Conservation (phyloP, 495 filamentous ascomycete species). For the Monascus purpureus region DNA sequence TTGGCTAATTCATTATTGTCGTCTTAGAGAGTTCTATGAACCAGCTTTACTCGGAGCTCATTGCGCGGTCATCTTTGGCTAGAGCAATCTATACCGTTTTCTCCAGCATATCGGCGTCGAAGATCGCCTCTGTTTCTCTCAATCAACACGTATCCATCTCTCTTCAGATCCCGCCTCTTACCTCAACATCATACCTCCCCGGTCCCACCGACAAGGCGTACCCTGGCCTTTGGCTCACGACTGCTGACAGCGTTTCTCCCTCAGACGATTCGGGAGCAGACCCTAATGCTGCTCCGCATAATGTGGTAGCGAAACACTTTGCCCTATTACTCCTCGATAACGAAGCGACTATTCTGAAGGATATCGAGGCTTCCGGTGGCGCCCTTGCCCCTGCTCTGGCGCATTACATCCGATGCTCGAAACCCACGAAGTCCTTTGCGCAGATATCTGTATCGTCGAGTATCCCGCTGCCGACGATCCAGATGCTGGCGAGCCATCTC, state of each 20-base stretch:
- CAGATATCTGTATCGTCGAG: slow-evolving; percentile 61
- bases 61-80: slow-evolving; percentile 64
- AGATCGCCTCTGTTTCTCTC: slow-evolving; percentile 59
- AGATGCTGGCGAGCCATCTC: slow-evolving; percentile 75
- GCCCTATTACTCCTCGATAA: slow-evolving; percentile 76
- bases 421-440: slow-evolving; percentile 71
- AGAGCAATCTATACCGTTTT: slow-evolving; percentile 70
- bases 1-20: too few species aligned
- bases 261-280: slow-evolving; percentile 49
- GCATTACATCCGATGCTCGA: slow-evolving; percentile 72
- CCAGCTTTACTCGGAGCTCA: slow-evolving; percentile 42
- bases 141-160: slow-evolving; percentile 51
- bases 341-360: slow-evolving; percentile 64
- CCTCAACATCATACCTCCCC: slow-evolving; percentile 60
- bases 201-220: slow-evolving; percentile 47
- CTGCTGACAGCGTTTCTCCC: slow-evolving; percentile 56
- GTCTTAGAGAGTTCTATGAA: slow-evolving; percentile 23
- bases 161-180: slow-evolving; percentile 72
- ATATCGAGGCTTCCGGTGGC: slow-evolving; percentile 64
- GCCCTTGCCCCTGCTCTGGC: slow-evolving; percentile 57
- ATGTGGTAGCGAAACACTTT: slow-evolving; percentile 67
- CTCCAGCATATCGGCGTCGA: slow-evolving; percentile 63
- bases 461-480: slow-evolving; percentile 64
- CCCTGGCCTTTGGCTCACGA: slow-evolving; percentile 72
- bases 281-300: slow-evolving; percentile 33